phyloP scores from a whole-genome alignment of 1,284 basidiomycete genomes.

The Pascua guehoae region DNA sequence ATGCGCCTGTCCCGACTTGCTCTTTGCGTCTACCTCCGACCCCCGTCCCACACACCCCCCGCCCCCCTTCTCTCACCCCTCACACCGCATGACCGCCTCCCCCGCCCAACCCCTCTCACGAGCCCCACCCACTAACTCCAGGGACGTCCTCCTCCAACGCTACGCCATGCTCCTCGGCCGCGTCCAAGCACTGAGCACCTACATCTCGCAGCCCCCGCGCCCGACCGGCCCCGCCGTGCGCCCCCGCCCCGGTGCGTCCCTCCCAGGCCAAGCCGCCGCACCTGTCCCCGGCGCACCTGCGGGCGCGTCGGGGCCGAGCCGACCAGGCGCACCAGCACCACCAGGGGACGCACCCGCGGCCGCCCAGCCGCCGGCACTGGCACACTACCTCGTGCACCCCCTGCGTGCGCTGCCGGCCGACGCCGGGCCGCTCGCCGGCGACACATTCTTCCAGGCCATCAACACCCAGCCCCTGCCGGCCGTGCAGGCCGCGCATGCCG shows the following conservation, averaged over 20 bases:
- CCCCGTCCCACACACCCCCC: no score
- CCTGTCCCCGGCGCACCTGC: not conserved
- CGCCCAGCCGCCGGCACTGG: not conserved
- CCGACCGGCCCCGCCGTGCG: not conserved
- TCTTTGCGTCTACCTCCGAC: no score
- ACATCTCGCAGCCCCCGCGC: slow-evolving; percentile 21
- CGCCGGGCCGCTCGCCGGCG: slow-evolving; percentile 24
- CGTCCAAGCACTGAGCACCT: slow-evolving; percentile 30
- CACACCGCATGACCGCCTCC: no score
- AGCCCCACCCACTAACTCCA: slow-evolving; percentile 8
- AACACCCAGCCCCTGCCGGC: slow-evolving; percentile 27
- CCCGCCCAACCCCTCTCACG: no score
- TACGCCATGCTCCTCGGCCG: slow-evolving; percentile 40
- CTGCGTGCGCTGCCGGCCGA: slow-evolving; percentile 32
- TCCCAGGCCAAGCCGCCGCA: not conserved
- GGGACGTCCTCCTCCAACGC: slow-evolving; percentile 40
- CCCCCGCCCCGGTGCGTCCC: not conserved
- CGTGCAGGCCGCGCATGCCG: not conserved
- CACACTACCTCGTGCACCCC: slow-evolving; percentile 36
- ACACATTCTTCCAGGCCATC: slow-evolving; percentile 37
- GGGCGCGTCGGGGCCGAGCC: not conserved
- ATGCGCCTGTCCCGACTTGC: no score
- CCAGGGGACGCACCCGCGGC: no score
- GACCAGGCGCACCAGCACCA: not conserved
- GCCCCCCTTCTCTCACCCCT: no score